Conservation (phyloP, 805 yeast species). For the Candida coquimbonensis region DNA sequence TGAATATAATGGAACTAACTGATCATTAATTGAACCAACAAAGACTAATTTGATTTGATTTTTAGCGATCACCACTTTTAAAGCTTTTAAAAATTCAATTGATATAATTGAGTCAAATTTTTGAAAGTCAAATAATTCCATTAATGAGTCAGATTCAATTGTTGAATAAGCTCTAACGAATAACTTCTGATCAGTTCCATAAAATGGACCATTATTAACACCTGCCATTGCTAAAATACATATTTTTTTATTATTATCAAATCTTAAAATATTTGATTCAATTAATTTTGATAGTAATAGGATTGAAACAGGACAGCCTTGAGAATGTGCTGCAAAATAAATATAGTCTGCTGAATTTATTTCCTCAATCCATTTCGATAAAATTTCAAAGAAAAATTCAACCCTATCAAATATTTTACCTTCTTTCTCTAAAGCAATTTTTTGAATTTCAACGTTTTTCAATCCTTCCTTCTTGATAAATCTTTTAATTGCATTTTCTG, state of each 20-base stretch:
- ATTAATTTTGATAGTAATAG: constrained; percentile 69
- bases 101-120: constrained; percentile 68
- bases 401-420: constrained; percentile 87
- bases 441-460: constrained; percentile 54
- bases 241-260: constrained; percentile 31
- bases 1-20: constrained; percentile 86
- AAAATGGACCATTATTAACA: constrained; percentile 87
- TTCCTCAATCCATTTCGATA: constrained; percentile 55
- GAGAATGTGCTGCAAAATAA: constrained; percentile 92
- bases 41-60: constrained; percentile 73
- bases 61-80: constrained; percentile 49
- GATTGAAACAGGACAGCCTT: constrained; percentile 89
- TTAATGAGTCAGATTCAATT: constrained; percentile 79
- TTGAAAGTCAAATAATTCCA: constrained; percentile 85
- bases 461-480: constrained; percentile 46
- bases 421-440: constrained; percentile 89
- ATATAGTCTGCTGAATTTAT: constrained; percentile 68
- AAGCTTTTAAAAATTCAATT: constrained; percentile 57
- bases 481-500: constrained; percentile 65
- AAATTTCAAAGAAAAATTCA: constrained; percentile 64
- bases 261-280: constrained; percentile 43
- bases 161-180: constrained; percentile 85
- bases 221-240: constrained; percentile 95
- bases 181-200: constrained; percentile 78
- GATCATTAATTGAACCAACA: constrained; percentile 90